Percentiles rank a stretch among this genome's conserved stretches.
These are phyloP conservation scores for Pleurotus pulmonarius DNA, from an alignment of 768 basidiomycete genomes.

Conservation along the genomic window DNA sequence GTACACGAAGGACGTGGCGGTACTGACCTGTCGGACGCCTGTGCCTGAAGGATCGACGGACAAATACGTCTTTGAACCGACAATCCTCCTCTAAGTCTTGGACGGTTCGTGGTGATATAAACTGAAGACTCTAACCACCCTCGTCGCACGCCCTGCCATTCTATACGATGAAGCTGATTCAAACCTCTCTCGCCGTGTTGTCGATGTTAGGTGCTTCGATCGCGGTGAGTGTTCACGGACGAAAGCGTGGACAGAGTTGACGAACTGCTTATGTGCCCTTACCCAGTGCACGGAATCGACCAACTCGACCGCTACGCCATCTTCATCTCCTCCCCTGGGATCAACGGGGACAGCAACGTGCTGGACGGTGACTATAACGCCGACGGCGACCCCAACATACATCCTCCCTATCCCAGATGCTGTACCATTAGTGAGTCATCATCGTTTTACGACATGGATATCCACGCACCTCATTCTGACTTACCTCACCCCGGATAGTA, in stretches of 20 bases:
- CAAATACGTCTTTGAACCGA: no score
- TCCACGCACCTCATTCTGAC: neutral
- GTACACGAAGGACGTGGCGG: no score
- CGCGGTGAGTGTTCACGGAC: neutral
- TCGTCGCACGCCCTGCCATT: no score
- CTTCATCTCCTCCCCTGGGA: neutral
- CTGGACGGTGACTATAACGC: neutral
- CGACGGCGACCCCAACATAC: neutral
- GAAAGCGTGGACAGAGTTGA: neutral
- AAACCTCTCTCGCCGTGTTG: neutral
- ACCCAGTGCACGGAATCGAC: neutral
- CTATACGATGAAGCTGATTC: neutral
- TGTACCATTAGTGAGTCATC: neutral
- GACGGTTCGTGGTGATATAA: no score
- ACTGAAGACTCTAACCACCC: no score
- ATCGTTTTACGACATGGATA: neutral
- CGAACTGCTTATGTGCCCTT: neutral
- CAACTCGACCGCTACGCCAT: neutral
- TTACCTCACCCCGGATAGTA: neutral
- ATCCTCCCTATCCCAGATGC: neutral
- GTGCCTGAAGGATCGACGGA: no score
- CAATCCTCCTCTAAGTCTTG: no score
- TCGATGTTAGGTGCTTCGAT: neutral
- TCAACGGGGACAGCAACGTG: constrained; percentile 3
- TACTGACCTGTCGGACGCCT: no score